Evolutionary conservation across 176 grass and related monocot genomes (phyloP).

Genomic region (Bromus sterilis): DNA sequence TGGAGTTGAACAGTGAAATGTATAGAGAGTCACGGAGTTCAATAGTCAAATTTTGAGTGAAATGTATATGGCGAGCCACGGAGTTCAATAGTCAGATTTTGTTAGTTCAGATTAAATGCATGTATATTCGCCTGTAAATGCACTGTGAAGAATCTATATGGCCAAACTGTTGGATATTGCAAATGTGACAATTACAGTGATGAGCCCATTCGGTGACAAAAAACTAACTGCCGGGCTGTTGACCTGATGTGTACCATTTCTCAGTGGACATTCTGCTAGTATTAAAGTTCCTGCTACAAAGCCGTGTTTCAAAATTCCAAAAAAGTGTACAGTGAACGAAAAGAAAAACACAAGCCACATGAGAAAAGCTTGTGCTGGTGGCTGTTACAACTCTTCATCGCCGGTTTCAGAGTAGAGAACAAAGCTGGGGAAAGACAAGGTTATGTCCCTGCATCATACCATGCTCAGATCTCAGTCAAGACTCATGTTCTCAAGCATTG

Average conservation of each 20-base stretch:
- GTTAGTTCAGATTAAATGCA: conserved; percentile 1
- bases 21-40: not conserved
- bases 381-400: conserved; percentile 55
- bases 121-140: not conserved
- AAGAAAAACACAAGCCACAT: not conserved
- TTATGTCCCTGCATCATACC: conserved; percentile 53
- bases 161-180: not conserved
- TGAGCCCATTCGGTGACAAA: not conserved
- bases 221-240: not conserved
- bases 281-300: not conserved
- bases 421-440: conserved; percentile 64
- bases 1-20: not conserved
- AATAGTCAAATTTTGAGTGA: not conserved
- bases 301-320: not conserved
- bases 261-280: conserved; percentile 4
- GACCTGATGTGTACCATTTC: not conserved
- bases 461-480: not conserved
- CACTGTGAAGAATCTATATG: not conserved
- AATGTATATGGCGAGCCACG: conserved; percentile 2
- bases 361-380: not conserved
- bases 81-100: not conserved
- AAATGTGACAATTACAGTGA: not conserved
- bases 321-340: not conserved
- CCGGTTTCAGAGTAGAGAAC: conserved; percentile 39
- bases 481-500: not conserved